Evolutionary conservation across 2,329 filamentous ascomycete species (phyloP), one percentile per base, ranked within the genome.

Genomic region (Diplodia seriata): DNA sequence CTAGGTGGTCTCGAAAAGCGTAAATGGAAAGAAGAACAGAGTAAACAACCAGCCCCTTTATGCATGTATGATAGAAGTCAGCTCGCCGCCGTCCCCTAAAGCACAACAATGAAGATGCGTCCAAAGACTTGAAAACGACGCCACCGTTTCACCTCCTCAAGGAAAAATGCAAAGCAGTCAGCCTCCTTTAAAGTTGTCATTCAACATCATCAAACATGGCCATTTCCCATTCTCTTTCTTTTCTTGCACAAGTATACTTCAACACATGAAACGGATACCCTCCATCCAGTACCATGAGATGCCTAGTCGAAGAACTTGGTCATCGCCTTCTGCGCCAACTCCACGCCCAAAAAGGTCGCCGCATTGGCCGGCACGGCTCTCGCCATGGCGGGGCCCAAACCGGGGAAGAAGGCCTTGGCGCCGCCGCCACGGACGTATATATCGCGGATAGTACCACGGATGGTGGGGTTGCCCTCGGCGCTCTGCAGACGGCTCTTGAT

Each of bases 331-430:
- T 95, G 91, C 53, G 92, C 92, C 78, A 94, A 79, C 83, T 95
- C 92, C 8, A 95, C 91, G 12, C 92, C 91, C 75, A 94, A 81
- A 75, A 99, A 99, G 2, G 95, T 98, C 38, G 95, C 95, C 1
- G 95, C 95, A 77, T 99, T 99, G 11, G 95, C 95, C 7, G 95
- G 95, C 53, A 98, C 93, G 4, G 95, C 95, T 80, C 95, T 89
- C 12, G 93, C 91, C 77, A 99, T 86, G 3, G 95, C 95, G 1
- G 95, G 95, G 0, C 92, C 94, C 73, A 99, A 93, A 29, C 95
- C 95, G 6, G 95, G 95, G 87, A 99, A 99, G 84, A 99, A 99
- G 1, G 95, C 94, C 82, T 90, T 93, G 76, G 91, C 79, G 4
- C 95, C 95, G 3, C 95, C 95, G 38, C 94, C 94, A 74, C 84